These are phyloP conservation scores for Umbelopsis ramanniana DNA, from an alignment of 192 early-diverging fungal genomes.

Conservation along the genomic window DNA sequence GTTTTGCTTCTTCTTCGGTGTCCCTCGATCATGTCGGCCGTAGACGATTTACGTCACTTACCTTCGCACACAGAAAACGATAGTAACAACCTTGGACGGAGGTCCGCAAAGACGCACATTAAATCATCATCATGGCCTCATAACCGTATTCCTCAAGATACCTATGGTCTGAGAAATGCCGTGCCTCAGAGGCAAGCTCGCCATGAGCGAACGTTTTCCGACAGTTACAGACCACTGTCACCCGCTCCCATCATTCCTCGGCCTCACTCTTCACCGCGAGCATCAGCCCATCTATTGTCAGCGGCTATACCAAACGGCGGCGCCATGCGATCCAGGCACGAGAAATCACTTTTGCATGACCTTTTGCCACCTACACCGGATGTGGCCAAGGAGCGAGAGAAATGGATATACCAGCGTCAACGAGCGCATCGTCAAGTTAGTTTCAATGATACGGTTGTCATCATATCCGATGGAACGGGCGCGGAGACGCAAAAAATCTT, in stretches of 20 bases:
- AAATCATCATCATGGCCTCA: conserved; percentile 22
- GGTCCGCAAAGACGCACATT: not conserved
- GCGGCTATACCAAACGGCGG: not conserved
- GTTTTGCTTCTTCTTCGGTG: not conserved
- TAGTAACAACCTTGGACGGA: not conserved
- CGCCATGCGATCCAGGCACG: not conserved
- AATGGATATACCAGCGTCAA: not conserved
- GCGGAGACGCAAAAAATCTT: conserved; percentile 10
- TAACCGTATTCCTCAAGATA: not conserved
- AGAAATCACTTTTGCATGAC: not conserved
- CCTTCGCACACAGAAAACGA: not conserved
- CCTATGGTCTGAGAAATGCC: not conserved
- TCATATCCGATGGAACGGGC: conserved; percentile 13
- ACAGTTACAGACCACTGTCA: not conserved
- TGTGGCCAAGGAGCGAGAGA: conserved; percentile 11
- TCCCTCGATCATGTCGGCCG: not conserved
- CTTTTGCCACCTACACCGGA: conserved; percentile 1
- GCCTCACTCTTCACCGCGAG: not conserved
- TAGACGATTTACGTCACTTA: not conserved
- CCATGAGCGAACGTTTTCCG: conserved; percentile 10
- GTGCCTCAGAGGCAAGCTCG: not conserved
- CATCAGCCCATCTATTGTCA: not conserved
- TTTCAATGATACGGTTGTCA: conserved; percentile 10
- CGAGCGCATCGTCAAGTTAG: conserved; percentile 9
- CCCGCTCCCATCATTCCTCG: not conserved